These are phyloP conservation scores for Dionaea muscipula DNA, from an alignment of 179 eudicot genomes.

Conservation along the genomic window DNA sequence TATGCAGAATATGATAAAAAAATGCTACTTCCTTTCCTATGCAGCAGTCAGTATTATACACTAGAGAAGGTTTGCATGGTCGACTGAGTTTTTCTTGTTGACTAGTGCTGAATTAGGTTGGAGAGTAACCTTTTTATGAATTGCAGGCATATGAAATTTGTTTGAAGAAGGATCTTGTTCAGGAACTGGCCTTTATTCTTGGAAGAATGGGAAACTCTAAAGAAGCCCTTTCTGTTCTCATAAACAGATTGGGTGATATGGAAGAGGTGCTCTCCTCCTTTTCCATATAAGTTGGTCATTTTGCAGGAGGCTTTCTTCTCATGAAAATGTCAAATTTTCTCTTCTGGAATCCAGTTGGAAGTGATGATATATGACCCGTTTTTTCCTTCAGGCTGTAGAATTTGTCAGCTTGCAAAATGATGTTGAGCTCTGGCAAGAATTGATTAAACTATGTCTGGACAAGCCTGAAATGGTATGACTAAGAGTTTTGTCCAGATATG, in stretches of 20 bases:
- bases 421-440: conserved; percentile 94
- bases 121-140: conserved; percentile 2
- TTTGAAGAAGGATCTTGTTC: conserved; percentile 49
- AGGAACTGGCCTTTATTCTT: conserved; percentile 79
- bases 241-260: conserved; percentile 77
- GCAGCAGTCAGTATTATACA: conserved; percentile 91
- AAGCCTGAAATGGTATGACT: conserved; percentile 85
- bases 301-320: neutral
- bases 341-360: neutral
- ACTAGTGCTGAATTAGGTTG: conserved; percentile 4
- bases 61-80: conserved; percentile 64
- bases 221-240: conserved; percentile 83
- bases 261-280: conserved; percentile 44
- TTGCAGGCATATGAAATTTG: conserved; percentile 85
- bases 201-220: conserved; percentile 93
- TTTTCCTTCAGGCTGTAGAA: conserved; percentile 73
- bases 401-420: conserved; percentile 91
- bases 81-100: neutral
- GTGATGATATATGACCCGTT: conserved; percentile 4
- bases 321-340: neutral
- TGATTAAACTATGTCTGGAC: conserved; percentile 67
- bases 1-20: conserved; percentile 82
- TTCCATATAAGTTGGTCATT: neutral
- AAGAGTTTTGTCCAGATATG: neutral
- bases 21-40: conserved; percentile 87